These are phyloP conservation scores for Penicillium arizonense DNA, from an alignment of 495 filamentous ascomycete genomes.

Conservation along the genomic window DNA sequence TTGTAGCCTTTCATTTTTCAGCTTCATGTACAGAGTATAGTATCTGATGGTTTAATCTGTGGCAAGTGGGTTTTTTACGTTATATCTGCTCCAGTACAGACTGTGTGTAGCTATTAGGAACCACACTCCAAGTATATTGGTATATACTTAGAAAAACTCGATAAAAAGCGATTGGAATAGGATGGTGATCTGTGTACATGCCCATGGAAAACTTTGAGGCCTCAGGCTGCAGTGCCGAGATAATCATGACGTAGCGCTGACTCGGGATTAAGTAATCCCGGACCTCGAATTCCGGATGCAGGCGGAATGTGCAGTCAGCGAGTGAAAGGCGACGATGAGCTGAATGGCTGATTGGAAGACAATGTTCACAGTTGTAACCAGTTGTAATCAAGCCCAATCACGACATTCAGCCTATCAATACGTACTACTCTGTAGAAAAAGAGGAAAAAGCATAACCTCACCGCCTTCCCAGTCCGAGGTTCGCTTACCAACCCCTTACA, in stretches of 20 bases:
- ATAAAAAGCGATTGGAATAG: too few species aligned
- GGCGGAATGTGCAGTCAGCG: not conserved
- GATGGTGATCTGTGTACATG: too few species aligned
- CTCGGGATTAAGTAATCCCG: not conserved
- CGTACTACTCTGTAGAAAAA: too few species aligned
- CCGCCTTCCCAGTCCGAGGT: slow-evolving; percentile 8
- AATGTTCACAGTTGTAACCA: not conserved
- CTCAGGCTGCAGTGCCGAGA: not conserved
- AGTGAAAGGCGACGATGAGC: not conserved
- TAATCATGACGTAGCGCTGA: slow-evolving; percentile 1
- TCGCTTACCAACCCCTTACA: slow-evolving; percentile 11
- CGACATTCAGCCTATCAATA: not conserved
- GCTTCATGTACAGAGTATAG: not conserved
- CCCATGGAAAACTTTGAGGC: not conserved
- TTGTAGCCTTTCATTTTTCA: not conserved
- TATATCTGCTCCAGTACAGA: too few species aligned
- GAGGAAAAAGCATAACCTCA: not conserved
- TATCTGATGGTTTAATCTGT: not conserved
- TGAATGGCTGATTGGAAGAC: not conserved
- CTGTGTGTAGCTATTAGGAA: too few species aligned
- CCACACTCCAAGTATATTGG: too few species aligned
- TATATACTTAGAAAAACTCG: too few species aligned
- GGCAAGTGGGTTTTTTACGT: too few species aligned
- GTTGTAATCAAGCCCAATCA: not conserved
- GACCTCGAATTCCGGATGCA: not conserved